Base-by-base conservation (phyloP, 371 early-diverging fungal genomes). In the Mucor saturninus region DNA sequence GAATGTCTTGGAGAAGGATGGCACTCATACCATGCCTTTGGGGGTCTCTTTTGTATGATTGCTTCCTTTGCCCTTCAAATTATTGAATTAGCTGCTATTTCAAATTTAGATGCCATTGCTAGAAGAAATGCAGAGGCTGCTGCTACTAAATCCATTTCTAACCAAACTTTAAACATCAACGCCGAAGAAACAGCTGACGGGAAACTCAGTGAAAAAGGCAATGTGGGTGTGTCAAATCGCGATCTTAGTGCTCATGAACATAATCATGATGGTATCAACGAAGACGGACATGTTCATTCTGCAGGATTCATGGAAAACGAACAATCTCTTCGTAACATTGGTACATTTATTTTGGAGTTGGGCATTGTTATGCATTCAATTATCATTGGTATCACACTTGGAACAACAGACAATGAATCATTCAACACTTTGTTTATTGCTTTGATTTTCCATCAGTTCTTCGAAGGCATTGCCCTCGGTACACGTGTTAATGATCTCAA, bases 291-390 rank as follows among this genome's bases (percentile, higher is more conserved):
- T 59, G 79, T 76, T 13, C 86, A 84, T 55, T 68, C 80, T 26
- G 73, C 77, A 30, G 77, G 76, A 15, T 68, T 83, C 31, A 54
- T 83, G 31, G 73, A 76, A 35, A 49, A 60, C 48, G 73, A 69
- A 21, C 66, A 64, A 11, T 61, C 68, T 1, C 43, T 74, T 37
- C 62, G 68, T 29, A 72, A 65, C 54, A 74, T 77, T 61, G 75
- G 77, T 59, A 81, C 80, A 0, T 69, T 82, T 57, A 75, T 94
- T 38, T 81, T 96, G 13, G 95, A 96, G 59, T 49, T 87, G n/a
- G 93, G 95, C 60, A 91, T 94, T 51, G 78, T 87, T 5, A 65
- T 89, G 40, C 95, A 94, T 73, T 92, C 93, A 0, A 73, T 95
- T 50, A 81, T 94, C 46, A 91, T 95, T 64, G 96, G 95, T 10